Evolutionary conservation across 345 rosid genomes (phyloP).

Genomic region (Salix exigua): DNA sequence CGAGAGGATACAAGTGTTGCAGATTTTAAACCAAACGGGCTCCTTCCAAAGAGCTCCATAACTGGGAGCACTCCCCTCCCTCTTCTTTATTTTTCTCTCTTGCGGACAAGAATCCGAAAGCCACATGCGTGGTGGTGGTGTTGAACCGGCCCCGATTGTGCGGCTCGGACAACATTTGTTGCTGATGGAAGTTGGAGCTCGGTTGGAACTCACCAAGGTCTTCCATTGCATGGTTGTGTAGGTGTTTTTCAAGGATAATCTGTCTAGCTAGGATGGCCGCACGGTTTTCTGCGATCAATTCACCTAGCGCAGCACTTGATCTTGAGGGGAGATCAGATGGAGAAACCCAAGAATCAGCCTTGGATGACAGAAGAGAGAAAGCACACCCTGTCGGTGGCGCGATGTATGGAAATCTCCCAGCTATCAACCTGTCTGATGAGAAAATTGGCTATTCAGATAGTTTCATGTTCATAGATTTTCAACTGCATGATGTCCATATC

Average conservation of each 20-base stretch:
- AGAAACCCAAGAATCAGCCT: conserved; percentile 30
- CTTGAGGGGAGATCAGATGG: conserved; percentile 45
- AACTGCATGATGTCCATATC: neutral
- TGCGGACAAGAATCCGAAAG: conserved; percentile 31
- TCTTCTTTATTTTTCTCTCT: conserved; percentile 27
- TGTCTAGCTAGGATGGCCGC: conserved; percentile 36
- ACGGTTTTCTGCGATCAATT: conserved; percentile 50
- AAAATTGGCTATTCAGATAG: neutral
- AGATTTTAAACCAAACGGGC: conserved; percentile 16
- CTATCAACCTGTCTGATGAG: conserved; percentile 19
- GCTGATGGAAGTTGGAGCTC: conserved; percentile 6
- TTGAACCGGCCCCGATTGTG: conserved; percentile 27
- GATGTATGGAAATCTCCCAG: conserved; percentile 22
- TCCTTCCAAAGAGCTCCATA: conserved; percentile 37
- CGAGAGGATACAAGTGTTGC: neutral
- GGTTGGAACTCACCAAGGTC: conserved; percentile 8
- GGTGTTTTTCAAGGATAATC: conserved; percentile 27
- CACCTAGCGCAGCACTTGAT: conserved; percentile 48
- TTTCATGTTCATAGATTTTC: neutral
- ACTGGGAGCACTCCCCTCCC: conserved; percentile 30
- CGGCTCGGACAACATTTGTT: conserved; percentile 11
- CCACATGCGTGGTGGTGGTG: conserved; percentile 28
- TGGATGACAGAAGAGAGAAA: conserved; percentile 75
- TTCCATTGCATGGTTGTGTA: conserved; percentile 13
- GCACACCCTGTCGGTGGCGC: conserved; percentile 36